A percentile compares a stretch with the other conserved stretches of the same genome.
Conservation (phyloP, 805 yeast species). For the Kodamaea lidongshanica region DNA sequence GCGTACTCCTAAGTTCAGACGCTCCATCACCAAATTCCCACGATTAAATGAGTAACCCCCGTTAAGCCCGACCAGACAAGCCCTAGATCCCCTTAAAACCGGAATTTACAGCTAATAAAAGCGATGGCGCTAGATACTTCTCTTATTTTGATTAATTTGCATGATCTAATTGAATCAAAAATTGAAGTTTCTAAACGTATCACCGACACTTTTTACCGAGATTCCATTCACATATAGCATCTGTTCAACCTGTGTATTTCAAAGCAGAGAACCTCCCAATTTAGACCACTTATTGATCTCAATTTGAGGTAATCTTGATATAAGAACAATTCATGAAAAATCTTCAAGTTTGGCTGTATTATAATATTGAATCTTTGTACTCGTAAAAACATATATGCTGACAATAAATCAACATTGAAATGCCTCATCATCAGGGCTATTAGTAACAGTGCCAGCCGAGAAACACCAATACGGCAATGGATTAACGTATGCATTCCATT, state of each 20-base stretch:
- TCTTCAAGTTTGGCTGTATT: conserved; percentile 35
- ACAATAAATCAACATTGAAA: conserved; percentile 22
- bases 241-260: conserved; percentile 25
- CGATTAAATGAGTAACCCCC: too few relatives aligned
- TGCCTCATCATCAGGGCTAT: conserved; percentile 35
- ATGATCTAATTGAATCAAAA: too few relatives aligned
- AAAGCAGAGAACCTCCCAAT: conserved; percentile 26
- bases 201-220: too few relatives aligned
- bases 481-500: conserved; percentile 17
- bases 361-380: conserved; percentile 36
- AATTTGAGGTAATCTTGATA: conserved; percentile 21
- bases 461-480: conserved; percentile 39
- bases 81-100: too few relatives aligned
- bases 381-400: conserved; percentile 33
- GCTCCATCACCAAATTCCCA: too few relatives aligned
- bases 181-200: too few relatives aligned
- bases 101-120: too few relatives aligned
- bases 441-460: conserved; percentile 37
- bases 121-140: too few relatives aligned
- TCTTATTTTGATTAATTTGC: too few relatives aligned
- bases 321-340: conserved; percentile 32
- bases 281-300: conserved; percentile 11
- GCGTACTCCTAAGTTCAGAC: too few relatives aligned
- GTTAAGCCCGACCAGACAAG: too few relatives aligned
- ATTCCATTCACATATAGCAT: conserved; percentile 17